Percentiles rank a stretch among this genome's conserved stretches.
Evolutionary conservation across 2,329 filamentous ascomycete genomes (phyloP).

Genomic region (Setomelanomma holmii): DNA sequence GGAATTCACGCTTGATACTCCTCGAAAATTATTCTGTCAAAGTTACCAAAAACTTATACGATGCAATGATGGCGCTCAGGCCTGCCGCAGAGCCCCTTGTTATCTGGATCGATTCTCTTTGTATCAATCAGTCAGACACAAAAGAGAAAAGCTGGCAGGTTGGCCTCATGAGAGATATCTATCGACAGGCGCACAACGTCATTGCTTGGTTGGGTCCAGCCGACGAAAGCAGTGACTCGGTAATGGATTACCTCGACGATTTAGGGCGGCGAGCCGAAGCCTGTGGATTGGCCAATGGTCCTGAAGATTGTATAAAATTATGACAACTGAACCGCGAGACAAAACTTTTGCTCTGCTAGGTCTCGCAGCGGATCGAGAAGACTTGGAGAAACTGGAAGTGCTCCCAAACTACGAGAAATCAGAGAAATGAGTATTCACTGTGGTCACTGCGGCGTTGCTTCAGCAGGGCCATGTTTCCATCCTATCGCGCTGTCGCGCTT

Average conservation of each 20-base stretch:
- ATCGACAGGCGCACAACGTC: constrained; percentile 2
- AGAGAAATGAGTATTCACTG: not conserved
- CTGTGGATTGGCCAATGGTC: not conserved
- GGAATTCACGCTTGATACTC: no score
- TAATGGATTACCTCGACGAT: not conserved
- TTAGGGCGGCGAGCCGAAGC: not conserved
- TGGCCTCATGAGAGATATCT: constrained; percentile 3
- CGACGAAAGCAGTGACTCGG: not conserved
- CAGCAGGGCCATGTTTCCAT: not conserved
- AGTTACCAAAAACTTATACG: no score
- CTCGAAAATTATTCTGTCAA: no score
- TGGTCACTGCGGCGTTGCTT: not conserved
- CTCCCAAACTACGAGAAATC: not conserved
- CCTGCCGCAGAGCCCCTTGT: no score
- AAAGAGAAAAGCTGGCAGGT: not conserved
- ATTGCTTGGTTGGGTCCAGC: no score
- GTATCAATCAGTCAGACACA: not conserved
- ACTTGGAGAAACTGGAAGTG: not conserved
- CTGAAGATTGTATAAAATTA: not conserved
- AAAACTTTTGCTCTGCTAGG: not conserved
- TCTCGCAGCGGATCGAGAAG: not conserved
- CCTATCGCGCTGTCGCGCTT: not conserved
- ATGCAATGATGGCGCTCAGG: no score
- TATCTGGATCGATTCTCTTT: constrained; percentile 9
- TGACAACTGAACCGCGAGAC: not conserved